These are phyloP conservation scores for Platanthera zijinensis DNA, from an alignment of 106 monocot genomes.

Conservation along the genomic window DNA sequence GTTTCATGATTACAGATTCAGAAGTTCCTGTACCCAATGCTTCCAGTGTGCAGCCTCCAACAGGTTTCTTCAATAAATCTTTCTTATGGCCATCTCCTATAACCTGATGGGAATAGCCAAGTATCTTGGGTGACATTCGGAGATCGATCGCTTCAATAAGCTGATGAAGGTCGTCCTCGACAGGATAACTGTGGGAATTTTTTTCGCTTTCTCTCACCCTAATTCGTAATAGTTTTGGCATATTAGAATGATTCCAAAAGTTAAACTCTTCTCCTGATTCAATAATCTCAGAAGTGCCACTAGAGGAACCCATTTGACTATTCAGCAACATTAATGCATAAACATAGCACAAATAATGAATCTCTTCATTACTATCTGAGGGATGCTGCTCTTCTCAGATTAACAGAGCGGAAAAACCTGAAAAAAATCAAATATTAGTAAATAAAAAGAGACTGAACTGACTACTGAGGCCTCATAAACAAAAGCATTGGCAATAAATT, in stretches of 20 bases:
- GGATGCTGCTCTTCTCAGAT: neutral
- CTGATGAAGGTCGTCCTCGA: slow-evolving; percentile 14
- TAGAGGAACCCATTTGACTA: slow-evolving; percentile 30
- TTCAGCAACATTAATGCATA: neutral
- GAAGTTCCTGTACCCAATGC: slow-evolving; percentile 36
- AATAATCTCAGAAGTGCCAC: slow-evolving; percentile 26
- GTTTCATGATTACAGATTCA: slow-evolving; percentile 67
- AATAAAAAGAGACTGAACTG: neutral
- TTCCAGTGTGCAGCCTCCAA: neutral
- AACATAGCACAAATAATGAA: neutral
- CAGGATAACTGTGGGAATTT: slow-evolving; percentile 6
- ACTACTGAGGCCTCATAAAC: neutral
- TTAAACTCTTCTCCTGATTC: slow-evolving; percentile 21
- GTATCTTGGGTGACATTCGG: slow-evolving; percentile 9
- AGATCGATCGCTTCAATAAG: slow-evolving; percentile 26
- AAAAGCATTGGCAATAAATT: neutral
- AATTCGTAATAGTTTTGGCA: slow-evolving; percentile 6
- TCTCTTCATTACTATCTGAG: neutral
- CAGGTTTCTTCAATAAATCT: slow-evolving; percentile 9
- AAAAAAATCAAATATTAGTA: neutral
- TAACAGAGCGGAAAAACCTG: neutral
- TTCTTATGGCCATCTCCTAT: slow-evolving; percentile 3
- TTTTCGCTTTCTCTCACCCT: slow-evolving; percentile 19
- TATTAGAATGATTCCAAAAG: slow-evolving; percentile 8
- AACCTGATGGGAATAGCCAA: slow-evolving; percentile 9